Percentiles rank a stretch among this genome's conserved stretches.
Evolutionary conservation across 73 alveolate species (phyloP).

Genomic region (Paramecium sexaurelia): DNA sequence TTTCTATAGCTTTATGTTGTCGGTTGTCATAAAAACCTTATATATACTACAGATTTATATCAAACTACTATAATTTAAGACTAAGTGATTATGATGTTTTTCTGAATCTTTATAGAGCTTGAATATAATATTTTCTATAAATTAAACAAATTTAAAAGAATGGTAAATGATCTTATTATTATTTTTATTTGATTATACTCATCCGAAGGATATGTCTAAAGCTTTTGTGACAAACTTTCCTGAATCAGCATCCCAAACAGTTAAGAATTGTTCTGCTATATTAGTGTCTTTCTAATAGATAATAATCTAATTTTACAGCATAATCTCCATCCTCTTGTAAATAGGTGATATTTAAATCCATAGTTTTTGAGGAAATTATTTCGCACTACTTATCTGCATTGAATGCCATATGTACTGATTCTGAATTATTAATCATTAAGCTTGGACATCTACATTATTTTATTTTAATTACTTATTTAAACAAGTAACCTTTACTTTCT

Average conservation of each 20-base stretch:
- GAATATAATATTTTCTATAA: too few relatives aligned
- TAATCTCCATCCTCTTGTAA: conserved; percentile 43
- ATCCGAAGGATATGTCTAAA: conserved; percentile 41
- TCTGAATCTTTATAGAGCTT: too few relatives aligned
- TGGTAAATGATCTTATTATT: not conserved
- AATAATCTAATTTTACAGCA: not conserved
- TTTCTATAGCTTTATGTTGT: conserved; percentile 63
- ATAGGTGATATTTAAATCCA: conserved; percentile 43
- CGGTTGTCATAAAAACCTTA: conserved; percentile 79
- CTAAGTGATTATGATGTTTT: conserved; percentile 1
- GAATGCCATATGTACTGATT: too few relatives aligned
- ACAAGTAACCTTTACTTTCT: not conserved
- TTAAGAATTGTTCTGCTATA: conserved; percentile 38
- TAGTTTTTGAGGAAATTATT: conserved; percentile 51
- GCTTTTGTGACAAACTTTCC: conserved; percentile 29
- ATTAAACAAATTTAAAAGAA: not conserved
- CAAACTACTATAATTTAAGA: conserved; percentile 77
- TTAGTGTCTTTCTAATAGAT: conserved; percentile 37
- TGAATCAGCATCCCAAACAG: conserved; percentile 7
- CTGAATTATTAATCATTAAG: too few relatives aligned
- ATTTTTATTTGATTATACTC: not conserved
- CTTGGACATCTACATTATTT: conserved; percentile 38
- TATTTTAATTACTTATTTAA: not conserved
- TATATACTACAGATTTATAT: conserved; percentile 79
- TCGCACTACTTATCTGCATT: not conserved